Conservation (phyloP, 768 basidiomycete species). For the Boletus rufocinnamomeus region DNA sequence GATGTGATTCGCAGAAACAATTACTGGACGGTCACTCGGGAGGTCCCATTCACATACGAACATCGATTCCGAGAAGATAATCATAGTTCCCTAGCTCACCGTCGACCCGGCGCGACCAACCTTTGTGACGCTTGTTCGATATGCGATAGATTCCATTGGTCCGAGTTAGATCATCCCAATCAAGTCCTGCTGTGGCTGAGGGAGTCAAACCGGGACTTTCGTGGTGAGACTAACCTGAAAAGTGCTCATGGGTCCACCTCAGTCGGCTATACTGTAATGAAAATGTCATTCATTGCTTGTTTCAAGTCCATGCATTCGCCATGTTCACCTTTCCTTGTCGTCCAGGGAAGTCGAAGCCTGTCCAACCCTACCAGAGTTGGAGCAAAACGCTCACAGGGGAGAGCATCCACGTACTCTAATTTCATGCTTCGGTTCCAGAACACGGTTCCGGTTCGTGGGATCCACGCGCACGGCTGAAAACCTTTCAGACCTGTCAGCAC, state of each 20-base stretch:
- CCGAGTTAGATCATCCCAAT: slow-evolving; percentile 74
- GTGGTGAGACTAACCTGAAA: slow-evolving; percentile 56
- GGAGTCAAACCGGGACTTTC: neutral
- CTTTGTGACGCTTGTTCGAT: slow-evolving; percentile 61
- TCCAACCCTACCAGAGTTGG: slow-evolving; percentile 63
- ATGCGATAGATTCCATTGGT: slow-evolving; percentile 74
- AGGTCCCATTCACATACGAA: slow-evolving; percentile 34
- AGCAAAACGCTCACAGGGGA: neutral
- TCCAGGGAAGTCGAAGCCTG: slow-evolving; percentile 82
- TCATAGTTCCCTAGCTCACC: slow-evolving; percentile 87
- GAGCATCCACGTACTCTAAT: slow-evolving; percentile 56
- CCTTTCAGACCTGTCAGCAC: slow-evolving; percentile 74
- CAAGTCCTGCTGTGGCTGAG: slow-evolving; percentile 55
- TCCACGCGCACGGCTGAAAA: slow-evolving; percentile 74
- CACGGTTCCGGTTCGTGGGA: slow-evolving; percentile 62
- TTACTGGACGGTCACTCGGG: neutral
- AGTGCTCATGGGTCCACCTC: slow-evolving; percentile 76
- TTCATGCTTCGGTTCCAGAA: slow-evolving; percentile 56
- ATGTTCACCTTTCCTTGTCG: slow-evolving; percentile 64
- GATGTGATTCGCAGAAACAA: slow-evolving; percentile 12
- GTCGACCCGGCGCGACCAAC: slow-evolving; percentile 84
- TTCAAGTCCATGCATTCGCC: slow-evolving; percentile 12
- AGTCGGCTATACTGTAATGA: slow-evolving; percentile 63
- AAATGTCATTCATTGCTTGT: neutral
- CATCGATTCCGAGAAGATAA: slow-evolving; percentile 75